Conservation (phyloP, 1,284 basidiomycete genomes). For the Austroboletus novae-zelandiae region DNA sequence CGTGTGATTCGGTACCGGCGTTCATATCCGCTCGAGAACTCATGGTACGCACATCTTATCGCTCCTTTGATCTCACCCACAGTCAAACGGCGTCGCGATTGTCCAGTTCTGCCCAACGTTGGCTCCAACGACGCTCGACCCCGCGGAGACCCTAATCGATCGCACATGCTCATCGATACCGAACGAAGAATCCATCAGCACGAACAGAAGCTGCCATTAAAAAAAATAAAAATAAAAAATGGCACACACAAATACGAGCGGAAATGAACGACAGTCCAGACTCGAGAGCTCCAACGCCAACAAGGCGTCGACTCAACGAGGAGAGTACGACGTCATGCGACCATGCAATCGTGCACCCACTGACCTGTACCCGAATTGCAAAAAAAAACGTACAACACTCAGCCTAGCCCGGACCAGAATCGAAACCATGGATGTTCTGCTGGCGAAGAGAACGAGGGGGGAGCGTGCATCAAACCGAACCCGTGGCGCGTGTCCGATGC, state of each 20-base stretch:
- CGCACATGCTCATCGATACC: conserved; percentile 41
- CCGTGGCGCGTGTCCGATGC: not conserved
- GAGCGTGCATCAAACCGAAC: conserved; percentile 16
- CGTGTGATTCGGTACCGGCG: no score
- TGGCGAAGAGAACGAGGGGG: not conserved
- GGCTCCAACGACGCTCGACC: conserved; percentile 13
- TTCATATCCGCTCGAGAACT: no score
- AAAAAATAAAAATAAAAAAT: conserved; percentile 1
- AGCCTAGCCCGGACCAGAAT: not conserved
- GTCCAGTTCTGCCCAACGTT: no score
- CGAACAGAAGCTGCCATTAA: not conserved
- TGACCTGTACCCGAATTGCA: conserved; percentile 35
- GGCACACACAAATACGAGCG: conserved; percentile 10
- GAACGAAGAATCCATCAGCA: not conserved
- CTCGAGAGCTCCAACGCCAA: not conserved
- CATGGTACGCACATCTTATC: no score
- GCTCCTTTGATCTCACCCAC: no score
- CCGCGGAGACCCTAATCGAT: conserved; percentile 40
- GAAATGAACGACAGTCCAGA: conserved; percentile 24
- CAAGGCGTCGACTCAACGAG: conserved; percentile 10
- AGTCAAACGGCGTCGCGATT: no score
- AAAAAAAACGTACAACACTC: not conserved
- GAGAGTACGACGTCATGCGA: not conserved
- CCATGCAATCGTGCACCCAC: conserved; percentile 6
- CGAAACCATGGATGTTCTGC: not conserved